Percentiles rank a stretch among this genome's conserved stretches.
phyloP scores from a whole-genome alignment of 495 filamentous ascomycete genomes.

The Hypoxylon lenormandii region DNA sequence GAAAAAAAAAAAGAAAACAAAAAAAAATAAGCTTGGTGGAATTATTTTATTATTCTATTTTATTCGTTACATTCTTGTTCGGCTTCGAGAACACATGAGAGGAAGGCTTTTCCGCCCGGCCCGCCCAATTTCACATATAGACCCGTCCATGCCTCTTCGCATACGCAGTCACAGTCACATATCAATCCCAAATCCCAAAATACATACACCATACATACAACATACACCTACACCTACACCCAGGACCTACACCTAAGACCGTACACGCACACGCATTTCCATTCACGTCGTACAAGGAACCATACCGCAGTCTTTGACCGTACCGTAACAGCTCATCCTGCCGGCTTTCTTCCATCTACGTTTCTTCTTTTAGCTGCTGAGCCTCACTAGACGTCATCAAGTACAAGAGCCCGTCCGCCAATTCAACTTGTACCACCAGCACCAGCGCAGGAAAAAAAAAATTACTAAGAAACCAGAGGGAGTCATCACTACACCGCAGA shows the following conservation, averaged over 20 bases:
- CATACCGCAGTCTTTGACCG: conserved; percentile 24
- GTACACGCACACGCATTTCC: conserved; percentile 2
- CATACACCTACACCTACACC: conserved; percentile 1
- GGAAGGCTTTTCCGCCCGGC: conserved; percentile 15
- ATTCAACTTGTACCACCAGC: conserved; percentile 40
- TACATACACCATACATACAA: background rate
- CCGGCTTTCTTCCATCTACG: conserved; percentile 14
- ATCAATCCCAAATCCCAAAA: no score
- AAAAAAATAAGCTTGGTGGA: conserved; percentile 29
- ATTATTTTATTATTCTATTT: conserved; percentile 38
- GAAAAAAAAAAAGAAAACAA: no score
- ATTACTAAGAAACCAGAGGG: conserved; percentile 45
- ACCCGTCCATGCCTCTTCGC: background rate
- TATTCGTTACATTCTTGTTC: conserved; percentile 11
- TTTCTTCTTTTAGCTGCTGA: conserved; percentile 33
- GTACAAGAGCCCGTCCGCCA: conserved; percentile 22
- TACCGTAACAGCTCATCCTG: conserved; percentile 39
- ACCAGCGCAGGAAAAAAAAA: conserved; percentile 29
- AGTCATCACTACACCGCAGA: conserved; percentile 46
- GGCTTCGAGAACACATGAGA: conserved; percentile 18
- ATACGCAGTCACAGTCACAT: background rate
- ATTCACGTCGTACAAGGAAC: conserved; percentile 44
- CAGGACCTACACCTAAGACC: background rate
- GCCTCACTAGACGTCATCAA: conserved; percentile 49
- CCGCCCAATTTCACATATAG: conserved; percentile 9